Percentiles rank a stretch among this genome's conserved stretches.
Evolutionary conservation across 495 filamentous ascomycete genomes (phyloP).

Genomic region (Ramalina peruviana): DNA sequence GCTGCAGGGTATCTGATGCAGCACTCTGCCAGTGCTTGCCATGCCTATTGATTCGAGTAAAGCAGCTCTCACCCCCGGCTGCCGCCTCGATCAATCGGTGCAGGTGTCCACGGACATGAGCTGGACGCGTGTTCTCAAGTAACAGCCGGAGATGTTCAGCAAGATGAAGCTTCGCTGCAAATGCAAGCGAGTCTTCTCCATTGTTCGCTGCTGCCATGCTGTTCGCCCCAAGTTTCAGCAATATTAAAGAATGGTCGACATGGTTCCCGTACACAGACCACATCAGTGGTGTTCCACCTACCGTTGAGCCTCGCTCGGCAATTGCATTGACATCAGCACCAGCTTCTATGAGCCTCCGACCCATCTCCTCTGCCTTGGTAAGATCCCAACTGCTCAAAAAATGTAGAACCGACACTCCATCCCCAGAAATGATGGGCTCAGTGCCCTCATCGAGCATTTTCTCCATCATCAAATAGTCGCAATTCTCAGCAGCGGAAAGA

Average conservation of each 20-base stretch:
- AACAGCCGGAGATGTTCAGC: constrained; percentile 13
- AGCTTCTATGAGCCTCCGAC: constrained; percentile 15
- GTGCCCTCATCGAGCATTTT: constrained; percentile 1
- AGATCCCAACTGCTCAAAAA: constrained; percentile 16
- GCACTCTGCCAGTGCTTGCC: constrained; percentile 12
- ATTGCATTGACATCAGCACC: constrained; percentile 20
- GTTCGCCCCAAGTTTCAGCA: constrained; percentile 16
- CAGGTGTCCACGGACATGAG: constrained; percentile 10
- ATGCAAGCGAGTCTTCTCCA: constrained; percentile 15
- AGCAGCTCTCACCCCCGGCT: constrained; percentile 15
- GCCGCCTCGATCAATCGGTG: constrained; percentile 10
- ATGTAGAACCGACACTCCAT: constrained; percentile 17
- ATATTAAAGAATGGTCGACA: constrained; percentile 11
- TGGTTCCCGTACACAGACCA: constrained; percentile 17
- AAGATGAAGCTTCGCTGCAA: constrained; percentile 16
- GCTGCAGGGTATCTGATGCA: constrained; percentile 6
- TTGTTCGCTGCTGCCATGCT: constrained; percentile 7
- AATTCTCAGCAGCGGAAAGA: constrained; percentile 14
- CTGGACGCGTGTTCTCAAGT: constrained; percentile 13
- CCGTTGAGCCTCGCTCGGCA: constrained; percentile 12
- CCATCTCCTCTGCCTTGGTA: constrained; percentile 9
- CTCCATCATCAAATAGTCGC: constrained; percentile 11
- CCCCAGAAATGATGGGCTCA: constrained; percentile 9
- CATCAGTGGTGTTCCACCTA: constrained; percentile 20
- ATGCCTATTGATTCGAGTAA: constrained; percentile 16